A percentile compares a stretch with the other conserved stretches of the same genome.
Conservation (phyloP, 2,329 filamentous ascomycete species). For the Elsinoe australis region DNA sequence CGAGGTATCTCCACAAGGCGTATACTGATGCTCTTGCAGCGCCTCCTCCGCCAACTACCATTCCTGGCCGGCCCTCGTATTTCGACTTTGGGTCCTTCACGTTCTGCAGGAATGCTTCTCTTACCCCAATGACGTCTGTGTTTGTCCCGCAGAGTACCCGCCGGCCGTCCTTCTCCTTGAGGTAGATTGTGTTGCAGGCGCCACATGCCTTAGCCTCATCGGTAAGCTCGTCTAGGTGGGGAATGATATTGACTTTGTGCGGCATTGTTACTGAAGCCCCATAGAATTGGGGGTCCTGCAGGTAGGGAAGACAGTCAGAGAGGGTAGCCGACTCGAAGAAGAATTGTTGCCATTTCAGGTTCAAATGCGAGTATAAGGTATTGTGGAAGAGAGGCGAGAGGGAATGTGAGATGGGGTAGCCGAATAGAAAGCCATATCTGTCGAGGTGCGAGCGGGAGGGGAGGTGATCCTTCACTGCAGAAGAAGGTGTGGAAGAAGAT, state of each 20-base stretch:
- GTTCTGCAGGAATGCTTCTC: constrained; percentile 57
- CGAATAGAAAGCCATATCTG: constrained; percentile 49
- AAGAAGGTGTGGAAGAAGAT: background rate
- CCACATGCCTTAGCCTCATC: constrained; percentile 65
- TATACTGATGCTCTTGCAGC: constrained; percentile 73
- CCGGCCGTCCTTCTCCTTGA: constrained; percentile 46
- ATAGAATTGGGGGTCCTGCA: constrained; percentile 53
- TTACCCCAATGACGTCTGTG: constrained; percentile 71
- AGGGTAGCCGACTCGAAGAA: constrained; percentile 42
- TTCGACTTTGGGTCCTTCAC: constrained; percentile 34
- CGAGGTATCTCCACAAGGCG: constrained; percentile 62
- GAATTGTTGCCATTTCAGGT: constrained; percentile 47
- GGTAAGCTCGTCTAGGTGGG: constrained; percentile 64
- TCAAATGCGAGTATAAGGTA: constrained; percentile 46
- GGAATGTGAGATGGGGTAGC: constrained; percentile 50
- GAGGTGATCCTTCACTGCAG: background rate
- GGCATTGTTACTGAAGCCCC: constrained; percentile 68
- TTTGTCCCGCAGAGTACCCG: constrained; percentile 62
- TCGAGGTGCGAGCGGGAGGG: constrained; percentile 32
- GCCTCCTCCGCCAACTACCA: constrained; percentile 71
- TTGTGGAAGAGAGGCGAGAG: constrained; percentile 49
- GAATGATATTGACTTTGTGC: constrained; percentile 69
- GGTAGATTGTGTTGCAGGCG: constrained; percentile 72
- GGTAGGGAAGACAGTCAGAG: constrained; percentile 39
- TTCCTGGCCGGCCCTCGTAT: constrained; percentile 55